Evolutionary conservation across 768 basidiomycete species (phyloP), one percentile per base, ranked within the genome.

Genomic region (Hygrocybe punicea): DNA sequence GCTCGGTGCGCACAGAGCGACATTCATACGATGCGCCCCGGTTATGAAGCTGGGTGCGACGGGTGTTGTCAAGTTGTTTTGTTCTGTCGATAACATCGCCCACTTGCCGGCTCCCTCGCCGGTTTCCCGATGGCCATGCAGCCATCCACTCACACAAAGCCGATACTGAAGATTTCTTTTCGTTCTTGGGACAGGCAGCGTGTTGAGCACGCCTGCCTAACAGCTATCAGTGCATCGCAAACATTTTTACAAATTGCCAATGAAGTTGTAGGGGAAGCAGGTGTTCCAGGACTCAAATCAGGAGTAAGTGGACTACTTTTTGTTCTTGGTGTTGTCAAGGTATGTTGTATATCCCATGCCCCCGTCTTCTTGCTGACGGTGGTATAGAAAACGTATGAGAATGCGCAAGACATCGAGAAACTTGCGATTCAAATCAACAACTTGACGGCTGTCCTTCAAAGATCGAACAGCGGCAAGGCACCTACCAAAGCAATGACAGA

Each of bases 361-460:
- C 33, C 17, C n/a, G 6, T 36, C 8, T 34, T 52, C 19, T 6
- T 36, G 13, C 2, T 33, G 24, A 24, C 29, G 29, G 24, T 49
- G 10, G n/a, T 13, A 10, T 24, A 58, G 57, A 58, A 53, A 58
- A 58, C 40, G 19, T n/a, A 21, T 21, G 29, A 44, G 23, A 58
- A 58, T 34, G 51, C 36, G 16, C 42, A 58, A 23, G 46, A 58
- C 17, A 40, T 55, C 11, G 48, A 59, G 37, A 42, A 48, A 46
- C 54, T 59, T 2, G 16, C 54, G 23, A 33, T 44, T 14, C 54
- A 45, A 5, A 39, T 55, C 6, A 16, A 45, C 3, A 9, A 48
- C 7, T 16, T 59, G n/a, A 42, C n/a, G 1, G 16, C n/a, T 3
- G 25, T 59, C 16, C 54, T 59, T 17, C 7, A 36, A n/a, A 45